Percentiles rank a stretch among this genome's conserved stretches.
Conservation (phyloP, 23 red algal species). For the Gracilaria vermiculophylla region DNA sequence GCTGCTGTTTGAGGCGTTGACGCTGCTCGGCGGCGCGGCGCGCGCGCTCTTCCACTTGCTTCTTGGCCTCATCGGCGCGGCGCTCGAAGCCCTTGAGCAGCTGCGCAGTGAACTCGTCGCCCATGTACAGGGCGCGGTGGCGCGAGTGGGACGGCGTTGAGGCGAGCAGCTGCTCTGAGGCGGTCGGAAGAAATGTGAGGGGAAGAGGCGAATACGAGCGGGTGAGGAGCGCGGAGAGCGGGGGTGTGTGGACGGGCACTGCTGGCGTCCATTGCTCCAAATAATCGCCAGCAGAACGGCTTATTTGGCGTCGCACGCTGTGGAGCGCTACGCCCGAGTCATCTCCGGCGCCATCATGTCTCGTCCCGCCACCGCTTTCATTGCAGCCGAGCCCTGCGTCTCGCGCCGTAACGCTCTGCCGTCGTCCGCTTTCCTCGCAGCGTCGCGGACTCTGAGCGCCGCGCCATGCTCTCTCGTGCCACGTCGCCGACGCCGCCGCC, state of each 20-base stretch:
- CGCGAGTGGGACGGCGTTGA: not conserved
- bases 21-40: conserved; percentile 6
- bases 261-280: too few species aligned
- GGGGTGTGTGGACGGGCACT: too few species aligned
- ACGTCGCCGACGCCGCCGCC: not conserved
- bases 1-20: not conserved
- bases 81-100: conserved; percentile 19
- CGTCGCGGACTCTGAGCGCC: not conserved
- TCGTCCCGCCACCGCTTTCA: not conserved
- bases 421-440: not conserved
- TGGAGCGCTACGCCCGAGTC: too few species aligned
- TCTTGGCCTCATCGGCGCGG: not conserved
- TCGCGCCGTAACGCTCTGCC: not conserved
- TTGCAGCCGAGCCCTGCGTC: not conserved
- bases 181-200: too few species aligned
- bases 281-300: too few species aligned
- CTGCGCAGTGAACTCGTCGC: conserved; percentile 26
- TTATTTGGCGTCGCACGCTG: not conserved
- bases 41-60: not conserved
- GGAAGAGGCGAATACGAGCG: too few species aligned
- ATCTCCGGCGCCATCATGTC: not conserved
- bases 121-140: not conserved
- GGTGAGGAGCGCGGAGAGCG: too few species aligned
- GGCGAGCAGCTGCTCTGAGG: too few species aligned
- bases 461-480: not conserved